A percentile compares a stretch with the other conserved stretches of the same genome.
Conservation (phyloP, 73 alveolate genomes). For the Loxodes magnus region DNA sequence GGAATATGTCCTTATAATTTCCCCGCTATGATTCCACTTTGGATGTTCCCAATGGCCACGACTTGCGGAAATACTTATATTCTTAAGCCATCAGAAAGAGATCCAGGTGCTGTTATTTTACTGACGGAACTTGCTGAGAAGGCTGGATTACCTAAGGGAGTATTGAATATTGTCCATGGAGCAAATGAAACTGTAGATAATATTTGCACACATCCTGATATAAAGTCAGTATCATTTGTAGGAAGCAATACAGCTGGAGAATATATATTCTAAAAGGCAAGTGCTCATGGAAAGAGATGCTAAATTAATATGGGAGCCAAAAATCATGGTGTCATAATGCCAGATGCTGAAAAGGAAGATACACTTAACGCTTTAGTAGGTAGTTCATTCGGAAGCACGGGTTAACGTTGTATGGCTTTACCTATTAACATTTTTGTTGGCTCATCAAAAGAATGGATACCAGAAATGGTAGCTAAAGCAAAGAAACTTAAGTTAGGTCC, state of each 20-base stretch:
- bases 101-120: conserved; percentile 50
- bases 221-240: conserved; percentile 82
- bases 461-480: conserved; percentile 61
- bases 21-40: conserved; percentile 92
- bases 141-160: conserved; percentile 81
- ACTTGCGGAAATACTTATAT: conserved; percentile 82
- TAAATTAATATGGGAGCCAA: conserved; percentile 90
- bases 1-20: conserved; percentile 89
- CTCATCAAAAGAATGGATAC: conserved; percentile 62
- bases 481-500: conserved; percentile 59
- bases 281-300: conserved; percentile 78
- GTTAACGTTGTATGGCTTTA: conserved; percentile 94
- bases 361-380: conserved; percentile 32
- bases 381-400: conserved; percentile 54
- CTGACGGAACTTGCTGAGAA: conserved; percentile 57
- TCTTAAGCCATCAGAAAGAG: conserved; percentile 87
- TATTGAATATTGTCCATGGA: conserved; percentile 75
- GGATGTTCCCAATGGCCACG: conserved; percentile 92
- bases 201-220: conserved; percentile 72
- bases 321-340: conserved; percentile 83
- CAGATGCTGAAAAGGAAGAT: conserved; percentile 87
- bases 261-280: conserved; percentile 69
- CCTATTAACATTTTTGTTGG: conserved; percentile 88
- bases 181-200: conserved; percentile 80
- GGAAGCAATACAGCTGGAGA: conserved; percentile 92